A percentile compares a stretch with the other conserved stretches of the same genome.
Evolutionary conservation across 176 grass and related monocot genomes (phyloP).

Genomic region (Cenchrus fungigraminus): DNA sequence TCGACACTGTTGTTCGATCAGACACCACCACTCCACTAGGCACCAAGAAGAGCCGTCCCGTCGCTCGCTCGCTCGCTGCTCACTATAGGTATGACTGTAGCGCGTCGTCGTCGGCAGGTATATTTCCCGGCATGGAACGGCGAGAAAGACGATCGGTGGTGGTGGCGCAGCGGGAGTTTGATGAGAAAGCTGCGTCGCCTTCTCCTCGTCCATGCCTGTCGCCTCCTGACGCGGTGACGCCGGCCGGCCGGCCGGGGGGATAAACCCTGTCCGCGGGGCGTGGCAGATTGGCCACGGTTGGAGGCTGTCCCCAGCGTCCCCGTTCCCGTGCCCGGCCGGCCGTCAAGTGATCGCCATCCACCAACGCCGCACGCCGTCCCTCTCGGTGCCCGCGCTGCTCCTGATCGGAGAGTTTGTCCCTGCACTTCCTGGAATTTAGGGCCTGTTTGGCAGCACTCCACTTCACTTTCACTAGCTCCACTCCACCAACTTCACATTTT

Average conservation of each 20-base stretch:
- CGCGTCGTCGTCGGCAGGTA: too few species aligned
- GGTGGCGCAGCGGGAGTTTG: neutral
- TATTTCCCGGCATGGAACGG: conserved; percentile 6
- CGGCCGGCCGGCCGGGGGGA: neutral
- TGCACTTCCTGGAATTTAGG: neutral
- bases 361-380: neutral
- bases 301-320: neutral
- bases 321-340: too few species aligned
- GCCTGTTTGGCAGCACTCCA: too few species aligned
- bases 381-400: neutral
- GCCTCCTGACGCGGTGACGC: neutral
- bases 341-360: too few species aligned
- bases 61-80: too few species aligned
- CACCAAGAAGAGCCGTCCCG: neutral
- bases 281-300: conserved; percentile 29
- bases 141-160: neutral
- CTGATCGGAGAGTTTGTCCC: conserved; percentile 1
- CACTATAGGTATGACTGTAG: too few species aligned
- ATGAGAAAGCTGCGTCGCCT: neutral
- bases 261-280: conserved; percentile 18
- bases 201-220: conserved; percentile 15
- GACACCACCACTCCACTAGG: neutral
- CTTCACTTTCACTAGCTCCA: too few species aligned
- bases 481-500: too few species aligned
- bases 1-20: neutral